A percentile compares a stretch with the other conserved stretches of the same genome.
phyloP scores from a whole-genome alignment of 768 basidiomycete genomes.

The Hericium coralloides region DNA sequence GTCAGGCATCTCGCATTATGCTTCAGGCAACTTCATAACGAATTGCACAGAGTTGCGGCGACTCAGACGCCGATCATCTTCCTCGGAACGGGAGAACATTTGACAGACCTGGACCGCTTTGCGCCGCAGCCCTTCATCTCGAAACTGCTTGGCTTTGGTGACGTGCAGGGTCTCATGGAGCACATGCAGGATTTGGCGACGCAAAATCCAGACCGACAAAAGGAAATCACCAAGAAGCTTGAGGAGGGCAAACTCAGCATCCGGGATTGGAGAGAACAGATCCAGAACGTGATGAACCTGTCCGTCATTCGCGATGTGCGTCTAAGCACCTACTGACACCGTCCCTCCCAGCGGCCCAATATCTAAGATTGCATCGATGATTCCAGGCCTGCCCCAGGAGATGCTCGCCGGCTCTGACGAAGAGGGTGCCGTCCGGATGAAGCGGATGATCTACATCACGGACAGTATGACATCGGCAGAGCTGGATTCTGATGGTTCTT shows the following conservation, averaged over 20 bases:
- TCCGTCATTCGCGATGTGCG: conserved; percentile 27
- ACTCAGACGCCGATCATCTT: conserved; percentile 99
- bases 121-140: conserved; percentile 96
- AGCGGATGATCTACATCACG: conserved; percentile 97
- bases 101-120: conserved; percentile 95
- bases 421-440: conserved; percentile 84
- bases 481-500: conserved; percentile 89
- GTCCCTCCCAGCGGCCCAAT: conserved; percentile 76
- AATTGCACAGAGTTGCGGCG: conserved; percentile 73
- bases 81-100: conserved; percentile 94
- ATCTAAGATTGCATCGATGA: conserved; percentile 98
- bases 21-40: not conserved
- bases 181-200: conserved; percentile 95
- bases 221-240: conserved; percentile 96
- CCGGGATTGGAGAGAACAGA: conserved; percentile 95
- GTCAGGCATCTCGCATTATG: conserved; percentile 22
- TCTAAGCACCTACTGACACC: conserved; percentile 5
- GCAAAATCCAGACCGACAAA: conserved; percentile 93
- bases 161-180: conserved; percentile 95
- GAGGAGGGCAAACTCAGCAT: conserved; percentile 97
- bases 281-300: conserved; percentile 98
- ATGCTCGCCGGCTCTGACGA: conserved; percentile 90
- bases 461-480: conserved; percentile 94
- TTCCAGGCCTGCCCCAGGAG: conserved; percentile 90
- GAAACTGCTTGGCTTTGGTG: conserved; percentile 90